Percentiles rank a stretch among this genome's conserved stretches.
phyloP scores from a whole-genome alignment of 129 eudicot genomes.

The Solidago caesia region DNA sequence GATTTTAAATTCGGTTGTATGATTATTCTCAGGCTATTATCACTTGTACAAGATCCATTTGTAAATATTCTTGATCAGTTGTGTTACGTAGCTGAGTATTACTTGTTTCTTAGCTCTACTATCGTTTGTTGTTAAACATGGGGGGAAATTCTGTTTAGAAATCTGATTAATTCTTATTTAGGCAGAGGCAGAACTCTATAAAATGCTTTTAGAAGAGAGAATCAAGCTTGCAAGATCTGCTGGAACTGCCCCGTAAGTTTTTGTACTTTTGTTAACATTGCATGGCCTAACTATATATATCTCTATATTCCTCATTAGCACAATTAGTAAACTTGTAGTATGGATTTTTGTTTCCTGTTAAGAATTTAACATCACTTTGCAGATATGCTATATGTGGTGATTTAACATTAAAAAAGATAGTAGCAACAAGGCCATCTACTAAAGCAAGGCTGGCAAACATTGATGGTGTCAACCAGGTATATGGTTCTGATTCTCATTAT shows the following conservation, averaged over 20 bases:
- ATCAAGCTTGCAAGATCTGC: constrained; percentile 75
- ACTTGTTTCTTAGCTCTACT: not conserved
- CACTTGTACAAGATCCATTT: not conserved
- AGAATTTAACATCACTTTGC: constrained; percentile 24
- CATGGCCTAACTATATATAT: not conserved
- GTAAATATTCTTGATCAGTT: constrained; percentile 11
- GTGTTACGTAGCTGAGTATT: not conserved
- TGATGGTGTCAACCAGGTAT: constrained; percentile 96
- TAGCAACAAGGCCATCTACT: constrained; percentile 73
- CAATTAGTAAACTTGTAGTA: not conserved
- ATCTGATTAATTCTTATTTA: constrained; percentile 29
- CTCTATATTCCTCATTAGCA: not conserved
- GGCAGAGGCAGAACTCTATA: constrained; percentile 76
- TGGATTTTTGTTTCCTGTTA: not conserved
- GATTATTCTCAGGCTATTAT: constrained; percentile 1
- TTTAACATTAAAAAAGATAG: constrained; percentile 71
- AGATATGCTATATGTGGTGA: constrained; percentile 93
- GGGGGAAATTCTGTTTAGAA: constrained; percentile 3
- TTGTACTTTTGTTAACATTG: constrained; percentile 10
- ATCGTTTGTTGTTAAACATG: constrained; percentile 17
- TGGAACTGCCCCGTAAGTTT: constrained; percentile 95
- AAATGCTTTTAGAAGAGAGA: constrained; percentile 75
- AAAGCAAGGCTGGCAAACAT: constrained; percentile 93
- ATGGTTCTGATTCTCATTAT: not conserved
- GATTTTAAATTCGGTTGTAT: not conserved